These are phyloP conservation scores for Talaromyces verruculosus DNA, from an alignment of 2,329 filamentous ascomycete species.

Conservation along the genomic window DNA sequence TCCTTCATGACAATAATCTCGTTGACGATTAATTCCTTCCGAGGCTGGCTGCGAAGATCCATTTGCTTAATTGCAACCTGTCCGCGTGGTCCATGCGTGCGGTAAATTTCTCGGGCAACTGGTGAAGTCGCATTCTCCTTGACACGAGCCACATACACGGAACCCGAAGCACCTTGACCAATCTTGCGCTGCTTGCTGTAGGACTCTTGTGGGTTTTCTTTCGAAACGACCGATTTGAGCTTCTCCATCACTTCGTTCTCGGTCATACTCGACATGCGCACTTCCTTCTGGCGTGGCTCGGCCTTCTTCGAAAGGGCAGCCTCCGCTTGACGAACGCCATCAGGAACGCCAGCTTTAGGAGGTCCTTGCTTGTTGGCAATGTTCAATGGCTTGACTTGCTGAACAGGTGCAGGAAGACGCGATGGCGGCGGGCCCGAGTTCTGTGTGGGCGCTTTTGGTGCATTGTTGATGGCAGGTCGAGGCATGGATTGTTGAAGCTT, in stretches of 20 bases:
- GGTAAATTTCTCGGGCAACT: constrained; percentile 74
- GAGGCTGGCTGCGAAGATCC: constrained; percentile 94
- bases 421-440: constrained; percentile 50
- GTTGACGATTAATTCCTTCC: constrained; percentile 98
- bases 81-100: constrained; percentile 74
- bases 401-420: constrained; percentile 59
- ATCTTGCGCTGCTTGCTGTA: constrained; percentile 99
- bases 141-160: constrained; percentile 95
- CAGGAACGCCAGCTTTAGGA: constrained; percentile 50
- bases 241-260: constrained; percentile 97
- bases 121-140: constrained; percentile 83
- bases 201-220: constrained; percentile 88
- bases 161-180: constrained; percentile 94
- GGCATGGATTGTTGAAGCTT: constrained; percentile 43
- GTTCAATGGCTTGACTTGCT: constrained; percentile 72
- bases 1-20: constrained; percentile 99
- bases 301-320: constrained; percentile 81
- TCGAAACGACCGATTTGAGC: constrained; percentile 89
- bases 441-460: constrained; percentile 38
- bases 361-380: constrained; percentile 64
- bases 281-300: constrained; percentile 79
- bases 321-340: constrained; percentile 85
- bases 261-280: constrained; percentile 97
- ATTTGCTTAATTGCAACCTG: constrained; percentile 99
- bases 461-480: constrained; percentile 47